phyloP scores from a whole-genome alignment of 208 protist species.

The Acanthamoeba healyi region DNA sequence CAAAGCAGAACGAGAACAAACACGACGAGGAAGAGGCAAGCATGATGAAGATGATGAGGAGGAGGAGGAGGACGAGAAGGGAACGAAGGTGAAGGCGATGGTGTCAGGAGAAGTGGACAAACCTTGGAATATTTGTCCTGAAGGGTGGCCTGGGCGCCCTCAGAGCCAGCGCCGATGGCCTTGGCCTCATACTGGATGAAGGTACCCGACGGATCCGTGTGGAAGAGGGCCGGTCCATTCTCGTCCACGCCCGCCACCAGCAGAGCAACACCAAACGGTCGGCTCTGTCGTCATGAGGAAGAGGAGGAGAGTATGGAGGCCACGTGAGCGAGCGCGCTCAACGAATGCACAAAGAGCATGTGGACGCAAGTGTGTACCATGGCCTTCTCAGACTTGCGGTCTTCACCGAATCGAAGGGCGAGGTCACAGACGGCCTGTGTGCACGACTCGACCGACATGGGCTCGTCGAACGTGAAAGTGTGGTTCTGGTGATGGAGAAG shows the following conservation, averaged over 20 bases:
- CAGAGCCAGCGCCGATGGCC: conserved; percentile 98
- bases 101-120: background rate
- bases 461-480: conserved; percentile 99
- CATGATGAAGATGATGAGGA: conserved; percentile 47
- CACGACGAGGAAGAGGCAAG: background rate
- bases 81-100: no score
- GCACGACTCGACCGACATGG: conserved; percentile 96
- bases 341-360: background rate
- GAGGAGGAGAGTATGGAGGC: background rate
- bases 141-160: conserved; percentile 98
- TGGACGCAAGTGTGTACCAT: conserved; percentile 87
- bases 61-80: background rate
- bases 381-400: conserved; percentile 92
- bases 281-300: conserved; percentile 87
- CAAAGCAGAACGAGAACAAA: background rate
- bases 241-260: conserved; percentile 99
- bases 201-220: conserved; percentile 98
- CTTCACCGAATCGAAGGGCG: conserved; percentile 98
- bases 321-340: background rate
- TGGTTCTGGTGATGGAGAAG: conserved; percentile 95
- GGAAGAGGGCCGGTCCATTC: conserved; percentile 96
- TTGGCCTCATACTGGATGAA: conserved; percentile 97
- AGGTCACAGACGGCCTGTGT: conserved; percentile 98
- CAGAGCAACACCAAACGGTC: conserved; percentile 99
- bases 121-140: conserved; percentile 97